phyloP scores from a whole-genome alignment of 139 green algal genomes.

The Coelastrella sp. region DNA sequence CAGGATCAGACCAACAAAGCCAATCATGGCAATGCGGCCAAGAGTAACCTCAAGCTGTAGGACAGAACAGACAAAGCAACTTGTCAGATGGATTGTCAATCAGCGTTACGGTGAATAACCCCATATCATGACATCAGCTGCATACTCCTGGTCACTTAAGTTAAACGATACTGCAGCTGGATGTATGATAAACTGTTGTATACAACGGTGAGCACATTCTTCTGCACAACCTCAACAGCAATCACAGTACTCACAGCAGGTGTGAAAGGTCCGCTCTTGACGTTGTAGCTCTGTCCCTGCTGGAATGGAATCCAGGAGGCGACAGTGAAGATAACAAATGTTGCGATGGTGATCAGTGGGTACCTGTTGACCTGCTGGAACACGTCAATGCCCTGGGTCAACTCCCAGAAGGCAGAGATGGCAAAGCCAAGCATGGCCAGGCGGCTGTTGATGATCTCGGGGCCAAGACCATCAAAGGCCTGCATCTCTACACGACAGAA shows the following conservation, averaged over 20 bases:
- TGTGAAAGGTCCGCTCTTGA: conserved; percentile 53
- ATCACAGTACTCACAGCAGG: conserved; percentile 9
- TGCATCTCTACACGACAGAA: conserved; percentile 51
- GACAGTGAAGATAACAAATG: conserved; percentile 44
- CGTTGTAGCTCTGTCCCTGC: conserved; percentile 53
- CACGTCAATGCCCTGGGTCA: conserved; percentile 46
- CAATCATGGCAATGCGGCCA: conserved; percentile 64
- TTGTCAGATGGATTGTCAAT: neutral
- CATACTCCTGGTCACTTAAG: no score
- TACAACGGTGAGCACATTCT: no score
- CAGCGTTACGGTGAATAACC: neutral
- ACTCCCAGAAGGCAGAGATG: conserved; percentile 43
- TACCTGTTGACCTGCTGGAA: conserved; percentile 44
- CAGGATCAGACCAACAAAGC: conserved; percentile 57
- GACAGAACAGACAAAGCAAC: neutral
- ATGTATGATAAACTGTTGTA: no score
- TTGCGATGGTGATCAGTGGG: conserved; percentile 38
- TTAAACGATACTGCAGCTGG: neutral
- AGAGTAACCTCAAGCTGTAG: conserved; percentile 57
- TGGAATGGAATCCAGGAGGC: conserved; percentile 62
- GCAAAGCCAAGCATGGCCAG: conserved; percentile 47
- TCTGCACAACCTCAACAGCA: no score
- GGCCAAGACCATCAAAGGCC: conserved; percentile 55
- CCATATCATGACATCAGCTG: no score
- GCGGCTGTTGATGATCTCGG: conserved; percentile 44